These are phyloP conservation scores for Populus simonii DNA, from an alignment of 345 rosid species.

Conservation along the genomic window DNA sequence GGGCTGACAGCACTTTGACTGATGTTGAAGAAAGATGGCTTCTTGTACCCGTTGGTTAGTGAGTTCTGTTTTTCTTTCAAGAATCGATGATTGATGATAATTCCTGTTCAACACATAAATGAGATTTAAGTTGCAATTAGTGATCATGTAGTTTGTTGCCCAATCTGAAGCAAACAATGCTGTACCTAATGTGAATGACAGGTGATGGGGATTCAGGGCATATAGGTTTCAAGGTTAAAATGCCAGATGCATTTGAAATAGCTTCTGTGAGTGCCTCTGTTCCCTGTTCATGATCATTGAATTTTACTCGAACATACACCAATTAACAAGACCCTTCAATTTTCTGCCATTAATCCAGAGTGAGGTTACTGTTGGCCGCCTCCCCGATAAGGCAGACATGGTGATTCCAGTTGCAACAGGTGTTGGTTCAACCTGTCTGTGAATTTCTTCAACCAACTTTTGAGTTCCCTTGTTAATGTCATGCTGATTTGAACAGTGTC, in stretches of 20 bases:
- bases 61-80: not conserved
- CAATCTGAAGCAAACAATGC: not conserved
- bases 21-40: slow-evolving; percentile 58
- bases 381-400: slow-evolving; percentile 75
- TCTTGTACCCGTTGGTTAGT: slow-evolving; percentile 78
- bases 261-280: slow-evolving; percentile 44
- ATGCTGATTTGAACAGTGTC: slow-evolving; percentile 46
- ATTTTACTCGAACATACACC: not conserved
- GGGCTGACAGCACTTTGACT: slow-evolving; percentile 32
- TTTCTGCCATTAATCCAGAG: slow-evolving; percentile 29
- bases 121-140: not conserved
- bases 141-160: not conserved
- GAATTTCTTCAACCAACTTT: not conserved
- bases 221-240: slow-evolving; percentile 65
- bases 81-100: not conserved
- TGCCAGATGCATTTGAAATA: slow-evolving; percentile 83
- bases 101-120: not conserved
- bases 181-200: slow-evolving; percentile 7
- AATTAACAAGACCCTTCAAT: not conserved
- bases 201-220: slow-evolving; percentile 90
- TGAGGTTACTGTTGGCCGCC: slow-evolving; percentile 68
- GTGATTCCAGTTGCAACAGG: slow-evolving; percentile 95
- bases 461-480: not conserved
- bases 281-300: not conserved
- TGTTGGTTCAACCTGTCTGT: slow-evolving; percentile 4